phyloP scores from a whole-genome alignment of 192 early-diverging fungal genomes.

The Linnemannia exigua region DNA sequence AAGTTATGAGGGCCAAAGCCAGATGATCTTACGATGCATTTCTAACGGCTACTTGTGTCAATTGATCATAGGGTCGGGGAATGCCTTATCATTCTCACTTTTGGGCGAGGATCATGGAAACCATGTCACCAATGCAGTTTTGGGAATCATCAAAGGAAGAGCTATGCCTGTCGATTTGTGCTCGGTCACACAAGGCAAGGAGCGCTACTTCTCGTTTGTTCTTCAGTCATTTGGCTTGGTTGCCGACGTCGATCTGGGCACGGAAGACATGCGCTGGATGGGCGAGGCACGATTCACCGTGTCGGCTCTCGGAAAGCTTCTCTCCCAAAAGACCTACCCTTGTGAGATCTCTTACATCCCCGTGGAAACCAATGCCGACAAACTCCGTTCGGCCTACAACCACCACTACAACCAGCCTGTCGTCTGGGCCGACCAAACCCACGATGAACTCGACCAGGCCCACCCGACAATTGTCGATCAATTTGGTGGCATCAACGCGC shows the following conservation, averaged over 20 bases:
- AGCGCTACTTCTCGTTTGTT: slow-evolving; percentile 66
- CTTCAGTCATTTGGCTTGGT: slow-evolving; percentile 70
- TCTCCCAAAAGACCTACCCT: slow-evolving; percentile 55
- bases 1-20: too few relatives aligned
- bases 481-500: slow-evolving; percentile 46
- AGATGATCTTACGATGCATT: too few relatives aligned
- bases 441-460: slow-evolving; percentile 33
- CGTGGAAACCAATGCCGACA: slow-evolving; percentile 55
- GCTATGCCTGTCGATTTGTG: slow-evolving; percentile 70
- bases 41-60: not conserved
- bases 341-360: slow-evolving; percentile 61
- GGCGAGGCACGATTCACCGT: slow-evolving; percentile 62
- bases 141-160: slow-evolving; percentile 55
- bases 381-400: slow-evolving; percentile 56
- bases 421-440: slow-evolving; percentile 38
- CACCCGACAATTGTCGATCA: slow-evolving; percentile 41
- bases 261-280: slow-evolving; percentile 72
- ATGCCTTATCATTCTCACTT: slow-evolving; percentile 64
- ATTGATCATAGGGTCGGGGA: slow-evolving; percentile 58
- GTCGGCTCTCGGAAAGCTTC: slow-evolving; percentile 59
- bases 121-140: slow-evolving; percentile 28
- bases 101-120: slow-evolving; percentile 62
- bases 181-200: slow-evolving; percentile 64
- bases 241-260: slow-evolving; percentile 69
- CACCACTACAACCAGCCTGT: slow-evolving; percentile 21